Percentiles rank a stretch among this genome's conserved stretches.
These are phyloP conservation scores for Xylaria sp. DNA, from an alignment of 2,329 filamentous ascomycete species.

Conservation along the genomic window DNA sequence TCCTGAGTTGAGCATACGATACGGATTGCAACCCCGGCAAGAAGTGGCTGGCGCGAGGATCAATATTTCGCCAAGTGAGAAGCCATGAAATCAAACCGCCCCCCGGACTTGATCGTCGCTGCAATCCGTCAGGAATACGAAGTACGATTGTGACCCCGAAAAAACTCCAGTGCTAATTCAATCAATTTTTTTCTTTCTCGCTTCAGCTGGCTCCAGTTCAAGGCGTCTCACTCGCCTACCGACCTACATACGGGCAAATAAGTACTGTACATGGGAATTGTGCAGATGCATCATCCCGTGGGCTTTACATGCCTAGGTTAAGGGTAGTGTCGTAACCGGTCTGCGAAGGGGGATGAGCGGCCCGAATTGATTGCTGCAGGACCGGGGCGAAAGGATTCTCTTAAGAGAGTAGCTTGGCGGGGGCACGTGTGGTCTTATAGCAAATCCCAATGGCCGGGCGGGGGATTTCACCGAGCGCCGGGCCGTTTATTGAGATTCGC, in stretches of 20 bases:
- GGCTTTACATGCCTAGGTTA: not conserved
- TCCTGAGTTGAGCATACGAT: too few species aligned
- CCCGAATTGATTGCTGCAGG: not conserved
- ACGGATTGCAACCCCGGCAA: too few species aligned
- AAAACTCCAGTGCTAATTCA: not conserved
- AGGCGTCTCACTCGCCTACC: not conserved
- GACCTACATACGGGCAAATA: not conserved
- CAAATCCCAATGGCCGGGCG: conserved; percentile 6
- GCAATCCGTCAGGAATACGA: not conserved
- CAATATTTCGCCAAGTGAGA: not conserved
- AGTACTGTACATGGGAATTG: not conserved
- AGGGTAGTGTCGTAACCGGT: not conserved
- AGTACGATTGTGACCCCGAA: not conserved
- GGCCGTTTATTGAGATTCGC: conserved; percentile 13
- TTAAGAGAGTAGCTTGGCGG: conserved; percentile 2
- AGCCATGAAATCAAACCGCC: not conserved
- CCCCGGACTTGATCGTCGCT: not conserved
- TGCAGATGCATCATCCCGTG: not conserved
- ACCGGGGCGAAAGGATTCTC: not conserved
- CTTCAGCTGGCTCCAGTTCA: not conserved
- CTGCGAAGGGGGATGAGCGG: not conserved
- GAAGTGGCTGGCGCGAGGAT: too few species aligned
- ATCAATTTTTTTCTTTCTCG: not conserved
- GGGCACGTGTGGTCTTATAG: conserved; percentile 10
- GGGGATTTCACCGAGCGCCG: conserved; percentile 18